Evolutionary conservation across 768 basidiomycete genomes (phyloP), one percentile per base, ranked within the genome.

Genomic region (Amanita fuliginea): DNA sequence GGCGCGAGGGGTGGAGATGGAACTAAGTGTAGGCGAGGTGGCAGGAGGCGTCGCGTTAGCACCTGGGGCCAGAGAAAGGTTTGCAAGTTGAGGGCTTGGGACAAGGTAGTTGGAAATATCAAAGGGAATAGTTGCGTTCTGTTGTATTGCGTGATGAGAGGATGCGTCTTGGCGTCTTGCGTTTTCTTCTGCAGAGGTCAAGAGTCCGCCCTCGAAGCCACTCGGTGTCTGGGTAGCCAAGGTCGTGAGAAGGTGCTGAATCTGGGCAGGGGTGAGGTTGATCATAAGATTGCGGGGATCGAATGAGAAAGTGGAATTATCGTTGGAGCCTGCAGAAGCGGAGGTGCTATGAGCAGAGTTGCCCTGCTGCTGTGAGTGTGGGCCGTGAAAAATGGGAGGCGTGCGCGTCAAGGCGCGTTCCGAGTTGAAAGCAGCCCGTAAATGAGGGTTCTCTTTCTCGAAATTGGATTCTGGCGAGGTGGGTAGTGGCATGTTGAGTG

Each of bases 171-270:
- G 19, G 13, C 33, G 28, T 6, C 22, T 19, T 11, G 26, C 14
- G 13, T 42, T 40, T 13, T 21, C 41, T 6, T 41, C 32, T 21
- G 24, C 21, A 5, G 24, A 11, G 3, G 30, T 40, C 19, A 50
- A 34, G 24, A 43, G n/a, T 13, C 42, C 41, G 2, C 30, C 3
- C n/a, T 43, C 49, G 22, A 16, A 36, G 57, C 35, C 42, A 42
- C 18, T 26, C 37, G 51, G 22, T 47, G 63, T 56, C 18, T 71
- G 68, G 9, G 66, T 51, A 7, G 62, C 60, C 21, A 81, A 65
- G 0, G 74, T 68, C 0, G 68, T 64, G 14, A 82, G 64, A 6
- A 85, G 64, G 47, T 77, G 73, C 52, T 83, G 80, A 46, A 84
- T 69, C 56, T 83, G 78, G 1, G 61, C 56, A 0, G 80, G 78